Evolutionary conservation across 345 rosid genomes (phyloP).

Genomic region (Kandelia obovata): DNA sequence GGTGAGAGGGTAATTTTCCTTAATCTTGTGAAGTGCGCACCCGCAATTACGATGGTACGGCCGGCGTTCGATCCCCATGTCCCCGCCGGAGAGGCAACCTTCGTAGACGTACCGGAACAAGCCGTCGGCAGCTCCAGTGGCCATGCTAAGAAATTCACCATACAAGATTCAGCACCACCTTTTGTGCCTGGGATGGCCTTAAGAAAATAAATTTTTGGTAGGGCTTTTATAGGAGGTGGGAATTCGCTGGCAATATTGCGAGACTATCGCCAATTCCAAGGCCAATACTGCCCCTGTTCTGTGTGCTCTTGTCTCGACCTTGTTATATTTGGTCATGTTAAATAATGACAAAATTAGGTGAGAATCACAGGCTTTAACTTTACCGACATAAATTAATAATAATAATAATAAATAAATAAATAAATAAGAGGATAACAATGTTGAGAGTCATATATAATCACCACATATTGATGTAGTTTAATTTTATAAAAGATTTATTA

Average conservation of each 20-base stretch:
- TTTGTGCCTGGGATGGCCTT: no score
- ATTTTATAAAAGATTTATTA: no score
- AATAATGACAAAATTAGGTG: no score
- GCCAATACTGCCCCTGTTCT: neutral
- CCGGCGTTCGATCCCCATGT: constrained; percentile 46
- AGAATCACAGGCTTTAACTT: no score
- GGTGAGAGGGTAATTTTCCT: constrained; percentile 24
- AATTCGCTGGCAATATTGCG: neutral
- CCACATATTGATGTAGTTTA: no score
- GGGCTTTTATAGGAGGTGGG: neutral
- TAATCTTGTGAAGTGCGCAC: constrained; percentile 51
- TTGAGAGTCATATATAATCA: no score
- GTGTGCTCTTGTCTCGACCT: neutral
- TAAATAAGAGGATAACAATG: no score
- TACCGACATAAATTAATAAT: no score
- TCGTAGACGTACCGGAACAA: constrained; percentile 53
- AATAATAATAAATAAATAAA: no score
- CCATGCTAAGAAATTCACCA: constrained; percentile 20
- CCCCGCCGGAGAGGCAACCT: constrained; percentile 52
- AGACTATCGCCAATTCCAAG: neutral
- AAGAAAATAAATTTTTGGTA: neutral
- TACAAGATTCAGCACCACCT: neutral
- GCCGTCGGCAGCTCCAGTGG: constrained; percentile 54
- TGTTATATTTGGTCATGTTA: neutral
- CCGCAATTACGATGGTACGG: constrained; percentile 65